Conservation (phyloP, 2,329 filamentous ascomycete genomes). For the Aspergillus pseudonomiae region DNA sequence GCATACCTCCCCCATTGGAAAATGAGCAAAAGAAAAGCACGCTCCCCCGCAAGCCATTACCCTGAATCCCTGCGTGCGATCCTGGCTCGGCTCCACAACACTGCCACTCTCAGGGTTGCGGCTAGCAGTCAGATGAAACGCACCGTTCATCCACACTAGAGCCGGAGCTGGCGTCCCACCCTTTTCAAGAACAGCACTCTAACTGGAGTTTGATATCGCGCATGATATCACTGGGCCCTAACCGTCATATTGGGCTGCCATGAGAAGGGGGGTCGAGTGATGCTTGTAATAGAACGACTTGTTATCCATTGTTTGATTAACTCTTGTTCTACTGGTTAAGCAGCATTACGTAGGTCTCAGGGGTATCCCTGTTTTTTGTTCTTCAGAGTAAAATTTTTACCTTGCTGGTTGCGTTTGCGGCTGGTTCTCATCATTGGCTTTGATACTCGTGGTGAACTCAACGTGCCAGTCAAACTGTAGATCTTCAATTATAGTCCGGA, state of each 20-base stretch:
- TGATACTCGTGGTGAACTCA: neutral
- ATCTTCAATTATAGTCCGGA: neutral
- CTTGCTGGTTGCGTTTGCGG: neutral
- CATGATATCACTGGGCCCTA: conserved; percentile 8
- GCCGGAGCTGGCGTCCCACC: neutral
- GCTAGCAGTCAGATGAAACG: conserved; percentile 37
- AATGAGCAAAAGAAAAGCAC: neutral
- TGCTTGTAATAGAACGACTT: neutral
- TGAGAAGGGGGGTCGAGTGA: neutral
- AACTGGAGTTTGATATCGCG: conserved; percentile 1
- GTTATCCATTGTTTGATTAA: neutral
- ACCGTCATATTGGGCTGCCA: neutral
- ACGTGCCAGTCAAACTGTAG: neutral
- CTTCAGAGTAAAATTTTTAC: neutral
- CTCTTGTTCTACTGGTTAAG: neutral
- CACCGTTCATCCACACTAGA: conserved; percentile 16
- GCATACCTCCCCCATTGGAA: neutral
- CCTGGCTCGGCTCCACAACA: conserved; percentile 31
- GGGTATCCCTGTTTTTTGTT: neutral
- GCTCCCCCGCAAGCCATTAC: conserved; percentile 32
- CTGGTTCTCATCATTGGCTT: neutral
- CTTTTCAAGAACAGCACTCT: neutral
- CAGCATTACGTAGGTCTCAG: conserved; percentile 2
- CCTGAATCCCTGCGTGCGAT: conserved; percentile 37
- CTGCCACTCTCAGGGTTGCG: conserved; percentile 36